Conservation (phyloP, 495 filamentous ascomycete genomes). For the Penicillium cinerascens region DNA sequence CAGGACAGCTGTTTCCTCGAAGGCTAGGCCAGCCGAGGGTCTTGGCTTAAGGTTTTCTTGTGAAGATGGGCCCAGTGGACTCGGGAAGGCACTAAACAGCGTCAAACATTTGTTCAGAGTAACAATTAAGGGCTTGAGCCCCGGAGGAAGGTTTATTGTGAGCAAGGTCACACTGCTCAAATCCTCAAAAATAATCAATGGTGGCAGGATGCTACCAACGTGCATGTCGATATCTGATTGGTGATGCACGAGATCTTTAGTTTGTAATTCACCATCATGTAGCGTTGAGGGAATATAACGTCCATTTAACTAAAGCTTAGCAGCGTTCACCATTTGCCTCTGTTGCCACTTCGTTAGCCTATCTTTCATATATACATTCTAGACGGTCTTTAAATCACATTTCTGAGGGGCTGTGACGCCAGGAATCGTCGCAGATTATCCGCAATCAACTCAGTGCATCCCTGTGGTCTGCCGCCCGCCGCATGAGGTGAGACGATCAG, state of each 20-base stretch:
- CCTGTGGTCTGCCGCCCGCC: conserved; percentile 61
- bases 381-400: conserved; percentile 43
- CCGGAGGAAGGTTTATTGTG: too few species aligned
- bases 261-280: background rate
- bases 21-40: too few species aligned
- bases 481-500: conserved; percentile 65
- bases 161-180: too few species aligned
- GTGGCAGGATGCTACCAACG: background rate
- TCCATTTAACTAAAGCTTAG: background rate
- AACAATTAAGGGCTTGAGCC: too few species aligned
- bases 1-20: too few species aligned
- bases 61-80: too few species aligned
- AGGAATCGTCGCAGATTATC: conserved; percentile 51
- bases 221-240: background rate
- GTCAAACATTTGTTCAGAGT: too few species aligned
- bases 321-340: background rate
- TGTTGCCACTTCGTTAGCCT: background rate
- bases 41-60: too few species aligned
- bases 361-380: conserved; percentile 1
- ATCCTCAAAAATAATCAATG: too few species aligned
- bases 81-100: too few species aligned
- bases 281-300: background rate
- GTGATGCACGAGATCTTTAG: background rate
- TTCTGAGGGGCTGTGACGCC: conserved; percentile 51
- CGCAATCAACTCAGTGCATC: conserved; percentile 47